These are phyloP conservation scores for Diaporthe eres DNA, from an alignment of 2,329 filamentous ascomycete genomes.

Conservation along the genomic window DNA sequence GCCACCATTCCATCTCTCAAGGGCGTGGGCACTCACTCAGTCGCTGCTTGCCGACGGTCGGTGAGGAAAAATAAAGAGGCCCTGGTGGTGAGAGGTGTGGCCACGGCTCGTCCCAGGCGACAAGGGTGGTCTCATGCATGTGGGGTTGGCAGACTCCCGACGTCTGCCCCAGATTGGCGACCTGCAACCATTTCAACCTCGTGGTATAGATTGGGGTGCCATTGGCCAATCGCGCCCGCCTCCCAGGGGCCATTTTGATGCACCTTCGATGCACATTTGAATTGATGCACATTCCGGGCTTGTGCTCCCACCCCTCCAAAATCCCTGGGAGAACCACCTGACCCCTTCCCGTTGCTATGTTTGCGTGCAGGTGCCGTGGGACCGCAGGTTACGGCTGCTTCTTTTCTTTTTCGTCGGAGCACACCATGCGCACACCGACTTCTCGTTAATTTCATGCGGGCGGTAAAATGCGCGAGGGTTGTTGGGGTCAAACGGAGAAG, in stretches of 20 bases:
- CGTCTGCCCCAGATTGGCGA: constrained; percentile 28
- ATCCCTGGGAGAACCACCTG: neutral
- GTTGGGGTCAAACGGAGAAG: neutral
- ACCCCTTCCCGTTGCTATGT: neutral
- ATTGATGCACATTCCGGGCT: constrained; percentile 13
- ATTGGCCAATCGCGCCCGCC: constrained; percentile 30
- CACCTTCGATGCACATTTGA: neutral
- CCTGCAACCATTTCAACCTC: constrained; percentile 24
- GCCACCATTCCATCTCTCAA: neutral
- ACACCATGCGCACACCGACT: constrained; percentile 17
- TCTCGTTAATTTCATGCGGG: neutral
- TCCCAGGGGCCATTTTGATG: neutral
- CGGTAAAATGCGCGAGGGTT: constrained; percentile 10
- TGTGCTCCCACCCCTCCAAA: constrained; percentile 10
- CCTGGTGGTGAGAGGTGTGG: neutral
- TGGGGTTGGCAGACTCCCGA: constrained; percentile 17
- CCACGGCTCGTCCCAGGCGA: constrained; percentile 28
- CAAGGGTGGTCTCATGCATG: constrained; percentile 12
- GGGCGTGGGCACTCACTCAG: neutral
- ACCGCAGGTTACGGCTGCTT: neutral
- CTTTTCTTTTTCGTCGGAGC: constrained; percentile 12
- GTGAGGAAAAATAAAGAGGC: neutral
- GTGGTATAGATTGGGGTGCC: constrained; percentile 30
- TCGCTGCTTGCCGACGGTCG: constrained; percentile 3
- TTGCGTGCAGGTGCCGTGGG: constrained; percentile 7